These are phyloP conservation scores for Pulveroboletus frians DNA, from an alignment of 768 basidiomycete genomes.

Conservation along the genomic window DNA sequence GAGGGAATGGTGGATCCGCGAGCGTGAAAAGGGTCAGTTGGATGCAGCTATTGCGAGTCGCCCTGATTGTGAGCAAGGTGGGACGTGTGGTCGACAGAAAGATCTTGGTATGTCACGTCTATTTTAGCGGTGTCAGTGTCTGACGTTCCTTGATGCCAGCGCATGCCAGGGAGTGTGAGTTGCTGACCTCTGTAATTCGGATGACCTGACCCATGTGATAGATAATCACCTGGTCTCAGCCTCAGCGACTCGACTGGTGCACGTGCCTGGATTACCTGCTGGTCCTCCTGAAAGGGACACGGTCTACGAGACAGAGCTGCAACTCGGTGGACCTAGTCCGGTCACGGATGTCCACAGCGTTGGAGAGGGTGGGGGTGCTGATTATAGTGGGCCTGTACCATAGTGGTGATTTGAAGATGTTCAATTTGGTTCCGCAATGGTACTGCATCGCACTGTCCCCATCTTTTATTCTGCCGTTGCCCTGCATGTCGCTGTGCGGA, in stretches of 20 bases:
- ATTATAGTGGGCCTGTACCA: neutral
- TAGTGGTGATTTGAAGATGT: neutral
- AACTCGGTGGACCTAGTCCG: neutral
- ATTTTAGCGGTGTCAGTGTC: neutral
- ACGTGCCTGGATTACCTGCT: neutral
- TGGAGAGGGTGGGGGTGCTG: slow-evolving; percentile 2
- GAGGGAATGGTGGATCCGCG: slow-evolving; percentile 78
- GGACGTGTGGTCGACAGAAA: slow-evolving; percentile 53
- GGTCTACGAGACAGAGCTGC: slow-evolving; percentile 1
- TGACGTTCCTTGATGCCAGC: slow-evolving; percentile 33
- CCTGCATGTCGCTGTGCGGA: slow-evolving; percentile 1
- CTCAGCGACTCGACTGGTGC: neutral
- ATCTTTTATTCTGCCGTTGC: neutral
- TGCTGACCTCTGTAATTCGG: neutral
- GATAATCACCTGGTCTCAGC: slow-evolving; percentile 37
- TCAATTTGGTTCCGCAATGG: neutral
- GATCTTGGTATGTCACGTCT: slow-evolving; percentile 50
- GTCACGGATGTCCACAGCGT: neutral
- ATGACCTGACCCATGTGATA: slow-evolving; percentile 15
- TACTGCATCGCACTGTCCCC: neutral
- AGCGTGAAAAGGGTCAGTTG: slow-evolving; percentile 64
- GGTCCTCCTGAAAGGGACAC: slow-evolving; percentile 1
- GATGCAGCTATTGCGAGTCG: slow-evolving; percentile 52
- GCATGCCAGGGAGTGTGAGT: slow-evolving; percentile 75
- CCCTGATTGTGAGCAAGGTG: slow-evolving; percentile 66